A percentile compares a stretch with the other conserved stretches of the same genome.
phyloP scores from a whole-genome alignment of 2,329 filamentous ascomycete genomes.

The Furcasterigmium furcatum region DNA sequence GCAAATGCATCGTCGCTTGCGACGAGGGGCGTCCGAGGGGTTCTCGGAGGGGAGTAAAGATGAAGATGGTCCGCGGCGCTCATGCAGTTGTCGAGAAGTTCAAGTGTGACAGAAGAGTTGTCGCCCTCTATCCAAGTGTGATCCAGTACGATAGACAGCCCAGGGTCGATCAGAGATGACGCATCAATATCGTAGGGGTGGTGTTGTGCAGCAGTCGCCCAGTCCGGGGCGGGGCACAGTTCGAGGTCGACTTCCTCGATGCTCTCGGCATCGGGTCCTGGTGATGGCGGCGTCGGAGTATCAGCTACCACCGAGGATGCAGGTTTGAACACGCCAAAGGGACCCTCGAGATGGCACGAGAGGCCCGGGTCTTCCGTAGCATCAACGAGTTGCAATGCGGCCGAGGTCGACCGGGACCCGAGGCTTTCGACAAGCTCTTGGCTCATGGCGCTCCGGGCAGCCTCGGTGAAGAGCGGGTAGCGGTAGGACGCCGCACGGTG shows the following conservation, averaged over 20 bases:
- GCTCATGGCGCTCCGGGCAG: constrained; percentile 27
- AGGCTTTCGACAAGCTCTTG: constrained; percentile 27
- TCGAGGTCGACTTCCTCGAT: too few species aligned
- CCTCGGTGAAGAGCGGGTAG: constrained; percentile 38
- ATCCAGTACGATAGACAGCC: too few species aligned
- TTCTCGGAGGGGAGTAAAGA: background rate
- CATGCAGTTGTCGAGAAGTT: background rate
- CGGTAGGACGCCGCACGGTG: constrained; percentile 25
- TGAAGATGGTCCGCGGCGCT: background rate
- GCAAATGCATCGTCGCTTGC: too few species aligned
- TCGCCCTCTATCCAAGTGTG: background rate
- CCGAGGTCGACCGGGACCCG: constrained; percentile 14
- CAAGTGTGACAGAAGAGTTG: too few species aligned
- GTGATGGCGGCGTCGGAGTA: too few species aligned
- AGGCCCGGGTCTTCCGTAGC: constrained; percentile 1
- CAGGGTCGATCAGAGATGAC: too few species aligned
- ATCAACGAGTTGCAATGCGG: constrained; percentile 20
- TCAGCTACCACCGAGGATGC: too few species aligned
- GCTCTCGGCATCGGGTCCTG: too few species aligned
- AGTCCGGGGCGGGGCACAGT: too few species aligned
- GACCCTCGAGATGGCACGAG: constrained; percentile 7
- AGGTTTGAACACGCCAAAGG: constrained; percentile 12
- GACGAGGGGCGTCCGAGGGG: background rate
- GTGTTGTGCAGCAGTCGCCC: too few species aligned
- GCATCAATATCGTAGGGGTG: too few species aligned